Evolutionary conservation across 2,329 filamentous ascomycete species (phyloP).

Genomic region (Cladosporium austrohemisphaericum): DNA sequence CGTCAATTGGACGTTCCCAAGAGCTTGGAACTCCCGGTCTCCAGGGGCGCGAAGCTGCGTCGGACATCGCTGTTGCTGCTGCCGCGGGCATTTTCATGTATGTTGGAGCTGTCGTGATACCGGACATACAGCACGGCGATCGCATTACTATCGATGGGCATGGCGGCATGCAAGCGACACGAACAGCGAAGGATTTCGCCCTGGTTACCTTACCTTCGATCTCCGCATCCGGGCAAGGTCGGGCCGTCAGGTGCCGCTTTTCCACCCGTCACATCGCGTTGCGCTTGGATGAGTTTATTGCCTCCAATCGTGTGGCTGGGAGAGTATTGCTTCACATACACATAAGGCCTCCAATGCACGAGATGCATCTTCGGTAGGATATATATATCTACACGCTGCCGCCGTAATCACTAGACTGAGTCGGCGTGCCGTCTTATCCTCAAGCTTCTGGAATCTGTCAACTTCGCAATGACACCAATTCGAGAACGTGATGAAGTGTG

Average conservation of each 20-base stretch:
- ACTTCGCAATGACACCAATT: no score
- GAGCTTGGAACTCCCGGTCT: conserved; percentile 10
- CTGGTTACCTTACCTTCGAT: neutral
- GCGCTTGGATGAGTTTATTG: neutral
- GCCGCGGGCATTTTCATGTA: neutral
- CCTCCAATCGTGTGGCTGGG: neutral
- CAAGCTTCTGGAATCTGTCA: no score
- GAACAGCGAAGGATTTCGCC: neutral
- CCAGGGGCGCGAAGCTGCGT: neutral
- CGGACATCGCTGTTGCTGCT: conserved; percentile 1
- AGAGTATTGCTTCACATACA: neutral
- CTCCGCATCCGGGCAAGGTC: conserved; percentile 6
- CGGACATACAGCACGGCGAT: conserved; percentile 1
- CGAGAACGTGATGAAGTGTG: no score
- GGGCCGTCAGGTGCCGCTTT: neutral
- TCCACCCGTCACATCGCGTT: conserved; percentile 5
- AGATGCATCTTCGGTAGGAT: no score
- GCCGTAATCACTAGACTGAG: no score
- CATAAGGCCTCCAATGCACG: no score
- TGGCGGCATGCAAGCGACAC: conserved; percentile 14
- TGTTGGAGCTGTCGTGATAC: conserved; percentile 9
- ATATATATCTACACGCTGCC: no score
- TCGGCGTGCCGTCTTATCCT: no score
- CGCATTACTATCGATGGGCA: conserved; percentile 3
- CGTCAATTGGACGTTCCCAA: neutral